Evolutionary conservation across 805 yeast genomes (phyloP).

Genomic region (Candida caryicola): DNA sequence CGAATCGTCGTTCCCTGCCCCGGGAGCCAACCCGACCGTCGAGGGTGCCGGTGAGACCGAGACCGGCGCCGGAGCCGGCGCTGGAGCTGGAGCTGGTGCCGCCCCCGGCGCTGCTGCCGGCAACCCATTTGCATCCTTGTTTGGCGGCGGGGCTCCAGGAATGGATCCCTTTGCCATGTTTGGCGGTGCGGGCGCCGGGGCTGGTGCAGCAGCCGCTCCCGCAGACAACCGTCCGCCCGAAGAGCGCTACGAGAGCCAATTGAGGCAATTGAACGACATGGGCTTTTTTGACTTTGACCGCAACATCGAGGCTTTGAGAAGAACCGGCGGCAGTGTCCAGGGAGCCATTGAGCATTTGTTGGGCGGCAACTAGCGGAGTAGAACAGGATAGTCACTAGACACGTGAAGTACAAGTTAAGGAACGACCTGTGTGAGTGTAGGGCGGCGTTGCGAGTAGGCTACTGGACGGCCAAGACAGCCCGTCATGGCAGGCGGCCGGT

Average conservation of each 20-base stretch:
- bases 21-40: slow-evolving; percentile 38
- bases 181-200: slow-evolving; percentile 28
- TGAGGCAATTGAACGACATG: slow-evolving; percentile 48
- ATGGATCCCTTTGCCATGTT: slow-evolving; percentile 58
- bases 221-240: slow-evolving; percentile 45
- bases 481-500: too few species aligned
- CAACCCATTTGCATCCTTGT: slow-evolving; percentile 40
- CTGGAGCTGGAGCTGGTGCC: too few species aligned
- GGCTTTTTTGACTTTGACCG: slow-evolving; percentile 88
- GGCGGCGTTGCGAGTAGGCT: too few species aligned
- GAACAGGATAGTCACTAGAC: too few species aligned
- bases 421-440: too few species aligned
- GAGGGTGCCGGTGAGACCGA: slow-evolving; percentile 12
- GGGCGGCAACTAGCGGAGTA: slow-evolving; percentile 3
- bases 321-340: slow-evolving; percentile 96
- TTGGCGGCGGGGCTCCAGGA: slow-evolving; percentile 33
- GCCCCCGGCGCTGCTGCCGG: slow-evolving; percentile 21
- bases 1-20: slow-evolving; percentile 34
- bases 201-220: slow-evolving; percentile 27
- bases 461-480: too few species aligned
- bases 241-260: slow-evolving; percentile 42
- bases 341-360: slow-evolving; percentile 87
- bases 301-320: slow-evolving; percentile 86
- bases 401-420: too few species aligned
- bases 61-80: slow-evolving; percentile 7